phyloP scores from a whole-genome alignment of 306 rosid species.

The Alnus glutinosa region DNA sequence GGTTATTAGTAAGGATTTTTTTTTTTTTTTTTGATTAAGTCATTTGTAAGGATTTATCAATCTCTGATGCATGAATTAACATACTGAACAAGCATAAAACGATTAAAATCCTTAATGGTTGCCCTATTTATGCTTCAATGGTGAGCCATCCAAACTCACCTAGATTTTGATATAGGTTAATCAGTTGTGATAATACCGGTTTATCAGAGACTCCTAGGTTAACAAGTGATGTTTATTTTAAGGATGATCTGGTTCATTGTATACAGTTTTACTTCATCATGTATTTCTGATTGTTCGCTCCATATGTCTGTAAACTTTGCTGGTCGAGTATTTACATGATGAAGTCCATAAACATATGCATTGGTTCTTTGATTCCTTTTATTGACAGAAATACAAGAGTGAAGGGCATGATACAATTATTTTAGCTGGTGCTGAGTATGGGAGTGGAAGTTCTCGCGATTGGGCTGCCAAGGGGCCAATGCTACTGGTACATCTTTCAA shows the following conservation, averaged over 20 bases:
- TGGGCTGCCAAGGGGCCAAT: constrained; percentile 99
- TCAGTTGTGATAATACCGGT: background rate
- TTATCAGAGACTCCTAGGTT: background rate
- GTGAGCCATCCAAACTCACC: background rate
- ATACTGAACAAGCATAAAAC: background rate
- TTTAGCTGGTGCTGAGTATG: constrained; percentile 93
- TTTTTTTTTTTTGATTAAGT: background rate
- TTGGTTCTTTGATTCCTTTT: constrained; percentile 17
- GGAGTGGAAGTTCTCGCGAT: constrained; percentile 98
- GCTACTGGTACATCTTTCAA: constrained; percentile 65
- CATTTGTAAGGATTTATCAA: constrained; percentile 15
- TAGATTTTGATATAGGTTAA: background rate
- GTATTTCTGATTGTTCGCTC: background rate
- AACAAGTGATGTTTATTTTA: background rate
- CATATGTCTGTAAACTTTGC: background rate
- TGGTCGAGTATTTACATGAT: background rate
- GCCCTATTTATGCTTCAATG: background rate
- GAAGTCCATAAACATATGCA: constrained; percentile 4
- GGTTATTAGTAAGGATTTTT: constrained; percentile 10
- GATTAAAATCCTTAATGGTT: background rate
- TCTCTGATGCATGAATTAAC: background rate
- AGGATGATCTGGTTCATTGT: background rate
- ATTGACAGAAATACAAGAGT: constrained; percentile 71
- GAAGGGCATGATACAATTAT: constrained; percentile 76
- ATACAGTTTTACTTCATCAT: too few relatives aligned